Percentiles rank a stretch among this genome's conserved stretches.
phyloP scores from a whole-genome alignment of 768 basidiomycete genomes.

The Pisolithus microcarpus region DNA sequence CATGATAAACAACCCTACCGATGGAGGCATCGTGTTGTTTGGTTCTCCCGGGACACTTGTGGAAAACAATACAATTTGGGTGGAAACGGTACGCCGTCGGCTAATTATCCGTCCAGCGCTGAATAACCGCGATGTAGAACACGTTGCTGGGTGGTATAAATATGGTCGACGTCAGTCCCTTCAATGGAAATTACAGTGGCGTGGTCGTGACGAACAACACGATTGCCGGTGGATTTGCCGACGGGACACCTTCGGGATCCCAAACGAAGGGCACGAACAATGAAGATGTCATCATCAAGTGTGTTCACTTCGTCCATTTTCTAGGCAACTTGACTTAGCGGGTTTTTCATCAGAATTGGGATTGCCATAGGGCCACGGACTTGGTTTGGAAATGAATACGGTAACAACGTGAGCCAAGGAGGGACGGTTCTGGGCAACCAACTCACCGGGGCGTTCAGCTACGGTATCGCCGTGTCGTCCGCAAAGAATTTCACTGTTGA shows the following conservation, averaged over 20 bases:
- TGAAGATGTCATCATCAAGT: constrained; percentile 67
- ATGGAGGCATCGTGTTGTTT: constrained; percentile 75
- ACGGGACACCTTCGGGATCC: constrained; percentile 32
- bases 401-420: constrained; percentile 46
- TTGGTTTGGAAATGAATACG: constrained; percentile 61
- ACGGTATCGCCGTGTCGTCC: constrained; percentile 60
- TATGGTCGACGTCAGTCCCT: constrained; percentile 67
- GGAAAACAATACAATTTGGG: constrained; percentile 72
- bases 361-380: constrained; percentile 71
- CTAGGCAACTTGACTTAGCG: constrained; percentile 3
- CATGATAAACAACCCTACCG: constrained; percentile 64
- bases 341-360: constrained; percentile 48
- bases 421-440: constrained; percentile 52
- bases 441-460: constrained; percentile 67
- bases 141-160: constrained; percentile 74
- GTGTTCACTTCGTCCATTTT: constrained; percentile 15
- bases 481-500: constrained; percentile 61
- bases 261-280: constrained; percentile 49
- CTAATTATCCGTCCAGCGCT: neutral
- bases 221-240: constrained; percentile 65
- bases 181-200: constrained; percentile 54
- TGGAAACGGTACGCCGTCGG: constrained; percentile 45
- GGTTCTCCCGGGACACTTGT: constrained; percentile 67
- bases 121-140: constrained; percentile 31
- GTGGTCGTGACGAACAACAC: constrained; percentile 62